Conservation (phyloP, 257 asterid genomes). For the Solanum sitiens region DNA sequence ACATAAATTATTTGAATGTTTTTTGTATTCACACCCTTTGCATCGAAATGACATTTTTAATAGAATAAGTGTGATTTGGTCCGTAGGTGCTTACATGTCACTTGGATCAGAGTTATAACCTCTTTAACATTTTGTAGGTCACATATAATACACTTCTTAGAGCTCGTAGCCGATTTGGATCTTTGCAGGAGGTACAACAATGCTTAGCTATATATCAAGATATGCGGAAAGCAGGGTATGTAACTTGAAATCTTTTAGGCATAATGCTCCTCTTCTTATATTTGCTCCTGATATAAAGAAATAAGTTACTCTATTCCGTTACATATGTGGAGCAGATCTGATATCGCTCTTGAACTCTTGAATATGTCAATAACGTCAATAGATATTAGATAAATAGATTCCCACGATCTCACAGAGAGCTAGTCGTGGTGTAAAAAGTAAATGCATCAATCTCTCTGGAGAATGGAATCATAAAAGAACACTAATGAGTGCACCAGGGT, state of each 20-base stretch:
- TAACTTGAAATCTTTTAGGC: not conserved
- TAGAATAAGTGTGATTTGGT: not conserved
- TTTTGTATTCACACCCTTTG: not conserved
- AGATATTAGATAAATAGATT: not conserved
- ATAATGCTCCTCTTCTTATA: not conserved
- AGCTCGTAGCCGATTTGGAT: conserved; percentile 73
- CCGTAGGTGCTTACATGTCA: not conserved
- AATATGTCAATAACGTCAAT: not conserved
- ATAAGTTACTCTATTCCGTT: not conserved
- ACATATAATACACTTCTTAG: conserved; percentile 83
- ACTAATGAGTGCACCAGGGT: not conserved
- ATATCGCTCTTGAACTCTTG: not conserved
- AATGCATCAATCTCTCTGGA: not conserved
- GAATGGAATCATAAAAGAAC: not conserved
- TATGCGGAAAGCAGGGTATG: conserved; percentile 93
- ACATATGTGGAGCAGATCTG: not conserved
- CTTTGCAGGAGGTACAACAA: conserved; percentile 75
- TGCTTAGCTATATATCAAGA: conserved; percentile 80
- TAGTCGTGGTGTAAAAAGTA: not conserved
- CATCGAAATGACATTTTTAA: not conserved
- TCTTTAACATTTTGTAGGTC: conserved; percentile 39
- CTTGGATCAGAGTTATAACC: not conserved
- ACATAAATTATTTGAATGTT: not conserved
- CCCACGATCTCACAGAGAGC: not conserved
- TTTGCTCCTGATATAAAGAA: not conserved